A percentile compares a stretch with the other conserved stretches of the same genome.
phyloP scores from a whole-genome alignment of 1,139 yeast species.

The Casaregolazyma lundiana region DNA sequence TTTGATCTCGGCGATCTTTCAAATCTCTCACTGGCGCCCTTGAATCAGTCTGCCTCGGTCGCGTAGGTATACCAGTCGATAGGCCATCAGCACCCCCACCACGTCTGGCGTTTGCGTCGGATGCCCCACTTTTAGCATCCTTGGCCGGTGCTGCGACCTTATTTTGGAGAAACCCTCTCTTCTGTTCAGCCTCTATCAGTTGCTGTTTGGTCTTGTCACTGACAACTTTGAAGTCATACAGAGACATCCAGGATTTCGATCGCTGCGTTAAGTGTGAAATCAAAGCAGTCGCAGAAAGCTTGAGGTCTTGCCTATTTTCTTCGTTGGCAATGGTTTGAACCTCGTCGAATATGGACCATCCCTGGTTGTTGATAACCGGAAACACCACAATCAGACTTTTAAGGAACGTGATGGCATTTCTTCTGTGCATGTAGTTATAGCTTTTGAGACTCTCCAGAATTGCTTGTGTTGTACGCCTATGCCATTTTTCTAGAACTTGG shows the following conservation, averaged over 20 bases:
- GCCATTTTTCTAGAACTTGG: constrained; percentile 51
- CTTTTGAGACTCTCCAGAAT: constrained; percentile 48
- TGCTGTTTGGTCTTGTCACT: constrained; percentile 21
- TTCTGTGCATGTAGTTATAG: constrained; percentile 70
- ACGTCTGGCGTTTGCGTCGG: background rate
- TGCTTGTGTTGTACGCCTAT: constrained; percentile 45
- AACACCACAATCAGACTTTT: constrained; percentile 61
- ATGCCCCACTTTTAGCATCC: background rate
- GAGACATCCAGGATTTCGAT: constrained; percentile 50
- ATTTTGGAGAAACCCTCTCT: constrained; percentile 13
- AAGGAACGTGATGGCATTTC: constrained; percentile 75
- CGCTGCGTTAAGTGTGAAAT: constrained; percentile 66
- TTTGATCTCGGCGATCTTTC: background rate
- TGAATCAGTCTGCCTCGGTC: background rate
- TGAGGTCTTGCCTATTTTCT: constrained; percentile 77
- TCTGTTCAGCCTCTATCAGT: constrained; percentile 21
- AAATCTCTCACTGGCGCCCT: background rate
- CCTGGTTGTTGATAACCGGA: constrained; percentile 68
- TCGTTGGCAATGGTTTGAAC: constrained; percentile 45
- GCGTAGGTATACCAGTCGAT: background rate
- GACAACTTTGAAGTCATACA: constrained; percentile 27
- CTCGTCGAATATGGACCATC: constrained; percentile 47
- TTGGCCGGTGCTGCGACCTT: background rate
- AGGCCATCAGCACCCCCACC: background rate
- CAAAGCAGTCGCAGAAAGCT: constrained; percentile 72